Evolutionary conservation across 2,329 filamentous ascomycete genomes (phyloP).

Genomic region (Botrytis fabae): DNA sequence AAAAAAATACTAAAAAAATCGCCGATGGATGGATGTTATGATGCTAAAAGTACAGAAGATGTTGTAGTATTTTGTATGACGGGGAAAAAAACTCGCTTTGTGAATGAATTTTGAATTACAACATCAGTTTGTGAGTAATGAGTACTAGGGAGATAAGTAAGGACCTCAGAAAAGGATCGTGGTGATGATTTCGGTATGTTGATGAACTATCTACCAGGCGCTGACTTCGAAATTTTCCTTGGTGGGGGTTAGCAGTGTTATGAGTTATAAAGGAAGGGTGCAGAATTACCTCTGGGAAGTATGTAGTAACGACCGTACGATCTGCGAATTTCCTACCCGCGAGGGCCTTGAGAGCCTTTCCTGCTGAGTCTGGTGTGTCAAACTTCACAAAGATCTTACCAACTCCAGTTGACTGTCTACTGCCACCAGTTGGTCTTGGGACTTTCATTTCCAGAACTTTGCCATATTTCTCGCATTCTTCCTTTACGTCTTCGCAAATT

Average conservation of each 20-base stretch:
- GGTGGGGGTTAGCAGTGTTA: conserved; percentile 40
- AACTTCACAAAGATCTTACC: conserved; percentile 99
- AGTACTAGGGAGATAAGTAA: background rate
- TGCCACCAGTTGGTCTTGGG: conserved; percentile 79
- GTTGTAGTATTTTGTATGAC: background rate
- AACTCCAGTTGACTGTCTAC: conserved; percentile 81
- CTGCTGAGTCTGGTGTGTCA: conserved; percentile 72
- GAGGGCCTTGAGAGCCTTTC: conserved; percentile 82
- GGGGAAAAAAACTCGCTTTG: background rate
- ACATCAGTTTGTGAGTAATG: conserved; percentile 6
- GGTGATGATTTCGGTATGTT: background rate
- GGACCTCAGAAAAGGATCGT: background rate
- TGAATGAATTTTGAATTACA: background rate
- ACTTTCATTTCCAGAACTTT: conserved; percentile 86
- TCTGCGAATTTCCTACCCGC: conserved; percentile 96
- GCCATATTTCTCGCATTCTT: conserved; percentile 92
- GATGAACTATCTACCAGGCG: conserved; percentile 38
- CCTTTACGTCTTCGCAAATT: conserved; percentile 91
- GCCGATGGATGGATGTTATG: background rate
- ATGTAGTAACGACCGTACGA: conserved; percentile 93
- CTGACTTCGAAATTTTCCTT: conserved; percentile 83
- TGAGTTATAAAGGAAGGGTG: background rate
- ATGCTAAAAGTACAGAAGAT: conserved; percentile 18
- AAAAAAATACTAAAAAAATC: background rate
- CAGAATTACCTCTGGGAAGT: conserved; percentile 78